Base-by-base conservation (phyloP, 2,329 filamentous ascomycete species). In the Fusarium incarnatum region DNA sequence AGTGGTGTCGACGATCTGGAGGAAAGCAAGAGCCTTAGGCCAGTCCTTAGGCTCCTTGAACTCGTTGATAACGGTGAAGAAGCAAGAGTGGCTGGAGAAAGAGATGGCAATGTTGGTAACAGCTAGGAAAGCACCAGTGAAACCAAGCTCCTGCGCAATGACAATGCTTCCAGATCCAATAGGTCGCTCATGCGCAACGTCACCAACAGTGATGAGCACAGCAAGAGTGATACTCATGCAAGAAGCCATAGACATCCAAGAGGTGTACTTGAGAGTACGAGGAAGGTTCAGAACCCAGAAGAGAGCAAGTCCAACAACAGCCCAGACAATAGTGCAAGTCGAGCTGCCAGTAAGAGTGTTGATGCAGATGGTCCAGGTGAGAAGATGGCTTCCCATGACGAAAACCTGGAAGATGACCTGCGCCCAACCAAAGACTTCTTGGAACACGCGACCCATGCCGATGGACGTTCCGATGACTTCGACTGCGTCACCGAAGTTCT, bases 321-420 rank as follows among this genome's bases (percentile, higher is more conserved):
- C 87, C 80, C 88, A 92, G 2, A 88, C 82, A 60, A 92, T 87
- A 6, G 88, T 89, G 78, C 90, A 92, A 1, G 86, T 84, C 0
- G 83, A 85, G 72, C 88, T 86, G 40, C 83, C 77, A 2, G 89
- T 89, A 49, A 92, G 80, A 3, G 85, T 87, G 75, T 92, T 92
- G 78, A 92, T 82, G 74, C 89, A 89, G 67, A 92, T 88, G 32
- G 84, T 86, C 79, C 90, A 92, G 1, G 88, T 90, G 56, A 92
- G 80, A n/a, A 92, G 79, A 75, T 93, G 91, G 60, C 88, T 89
- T 7, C 85, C 89, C 86, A 91, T 90, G 76, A 91, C 85, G 76
- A 92, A 92, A 30, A 92, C 79, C 50, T 91, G 82, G 75, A 92
- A 89, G 42, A 90, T 79, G 22, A 87, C 82, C 75, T 90, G 88